Base-by-base conservation (phyloP, 352 stramenopile genomes). In the Phytopythium ostracodes region DNA sequence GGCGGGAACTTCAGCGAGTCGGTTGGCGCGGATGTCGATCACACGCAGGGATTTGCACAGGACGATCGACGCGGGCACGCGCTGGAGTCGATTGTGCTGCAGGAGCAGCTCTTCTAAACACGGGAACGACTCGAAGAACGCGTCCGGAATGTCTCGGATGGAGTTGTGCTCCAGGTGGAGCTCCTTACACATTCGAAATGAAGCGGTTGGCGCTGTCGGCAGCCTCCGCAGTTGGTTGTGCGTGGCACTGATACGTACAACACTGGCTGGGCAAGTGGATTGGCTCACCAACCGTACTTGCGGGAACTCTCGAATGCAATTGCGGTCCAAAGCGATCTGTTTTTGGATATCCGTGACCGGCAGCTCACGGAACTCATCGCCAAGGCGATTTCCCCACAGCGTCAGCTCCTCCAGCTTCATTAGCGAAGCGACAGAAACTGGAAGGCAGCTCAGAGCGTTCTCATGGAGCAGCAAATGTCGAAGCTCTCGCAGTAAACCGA, bases 1-100 rank as follows among this genome's bases (percentile, higher is more conserved):
- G 1, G 56, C 36, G 0, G 79, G 68, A 27, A 87, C 62, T 1
- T 35, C 53, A 17, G 62, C 50, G n/a, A 90, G 46, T 22, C 64
- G 67, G 44, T 90, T 90, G 46, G 80, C 64, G 18, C 87, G 66
- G 1, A 88, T 27, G n/a, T 88, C 66, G 0, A 90, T 68, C 25
- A 67, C 43, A n/a, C 73, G 55, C 10, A 90, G 63, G 6, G 20
- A 38, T 31, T 52, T 56, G 25, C 81, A 88, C 14, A 36, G 24
- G 6, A 57, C 14, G 17, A 90, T 73, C 7, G 70, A 67, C 2
- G 59, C 57, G 0, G 81, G 79, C 4, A 90, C 62, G 0, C 11
- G 25, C n/a, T 27, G 40, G 3, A 88, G 60, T 15, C 67, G 61
- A 47, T 90, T 88, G 20, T 66, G 64, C 18, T 83, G 70, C 6